A percentile compares a stretch with the other conserved stretches of the same genome.
Evolutionary conservation across 129 eudicot genomes (phyloP).

Genomic region (Smallanthus sonchifolius): DNA sequence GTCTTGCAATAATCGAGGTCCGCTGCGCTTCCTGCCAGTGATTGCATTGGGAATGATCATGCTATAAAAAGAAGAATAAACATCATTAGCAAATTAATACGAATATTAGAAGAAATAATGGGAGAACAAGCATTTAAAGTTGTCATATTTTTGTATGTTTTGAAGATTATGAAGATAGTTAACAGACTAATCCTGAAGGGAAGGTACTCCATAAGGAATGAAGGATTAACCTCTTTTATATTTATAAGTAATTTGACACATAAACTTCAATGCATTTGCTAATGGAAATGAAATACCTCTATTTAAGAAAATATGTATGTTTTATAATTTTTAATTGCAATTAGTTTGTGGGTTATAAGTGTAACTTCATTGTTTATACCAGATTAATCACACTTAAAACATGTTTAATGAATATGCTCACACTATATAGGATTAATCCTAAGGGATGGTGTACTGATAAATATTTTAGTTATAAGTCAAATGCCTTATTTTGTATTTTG

Average conservation of each 20-base stretch:
- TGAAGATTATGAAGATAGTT: not conserved
- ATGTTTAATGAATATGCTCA: too few relatives aligned
- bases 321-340: not conserved
- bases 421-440: too few relatives aligned
- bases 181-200: slow-evolving; percentile 7
- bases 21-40: not conserved
- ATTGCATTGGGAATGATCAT: not conserved
- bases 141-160: not conserved
- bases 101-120: not conserved
- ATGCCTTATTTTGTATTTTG: too few relatives aligned
- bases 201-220: not conserved
- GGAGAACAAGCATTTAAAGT: not conserved
- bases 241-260: not conserved
- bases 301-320: not conserved
- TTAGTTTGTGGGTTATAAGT: not conserved
- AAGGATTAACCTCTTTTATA: not conserved
- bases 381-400: too few relatives aligned
- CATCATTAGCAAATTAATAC: not conserved
- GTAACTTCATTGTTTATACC: too few relatives aligned
- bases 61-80: not conserved
- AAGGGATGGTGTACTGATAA: not conserved
- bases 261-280: not conserved
- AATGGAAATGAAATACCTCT: not conserved
- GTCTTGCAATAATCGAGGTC: not conserved
- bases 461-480: too few relatives aligned